Base-by-base conservation (phyloP, 768 basidiomycete genomes). In the Trametes coccinea region DNA sequence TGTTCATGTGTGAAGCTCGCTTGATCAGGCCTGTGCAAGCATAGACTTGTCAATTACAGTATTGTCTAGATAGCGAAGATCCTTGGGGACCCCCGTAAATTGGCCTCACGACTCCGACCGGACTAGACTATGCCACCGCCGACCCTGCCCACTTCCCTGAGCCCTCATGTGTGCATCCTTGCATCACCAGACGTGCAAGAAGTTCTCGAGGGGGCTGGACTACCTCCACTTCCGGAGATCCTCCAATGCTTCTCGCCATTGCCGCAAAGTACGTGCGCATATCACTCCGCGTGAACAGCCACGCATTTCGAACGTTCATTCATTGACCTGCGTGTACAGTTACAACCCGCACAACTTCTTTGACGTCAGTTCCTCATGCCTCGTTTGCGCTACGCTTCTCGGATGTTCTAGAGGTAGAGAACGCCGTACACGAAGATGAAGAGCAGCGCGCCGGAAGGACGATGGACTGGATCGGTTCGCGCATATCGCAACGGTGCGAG, bases 161-260 rank as follows among this genome's bases (percentile, higher is more conserved):
- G 89, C 70, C 92, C 92, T 5, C 92, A 93, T 70, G 80, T 93
- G 66, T 90, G 89, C 67, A 78, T 92, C 14, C 67, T 90, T 39
- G 78, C 87, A 0, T 92, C 91, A 0, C 79, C 82, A 44, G 92
- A 94, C 75, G 82, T 94, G 34, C 73, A 76, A 51, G 79, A 84
- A 37, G 79, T 92, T 39, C 75, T 94, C 48, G 73, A 77, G 31
- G 69, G 78, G 2, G 80, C 85, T 8, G 82, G 83, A 1, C 74
- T 94, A 16, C 92, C 92, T 2, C 79, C 87, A 14, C 75, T 93
- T 13, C 84, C 85, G 37, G 80, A 88, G 66, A 83, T 94, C 59
- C 79, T 93, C 31, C 92, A 93, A 71, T 91, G 90, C 2, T 93
- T 93, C 68, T 90, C 90, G 2, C 92, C 92, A 10, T 77, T 93